These are phyloP conservation scores for Jatropha curcas DNA, from an alignment of 345 rosid species.

Conservation along the genomic window DNA sequence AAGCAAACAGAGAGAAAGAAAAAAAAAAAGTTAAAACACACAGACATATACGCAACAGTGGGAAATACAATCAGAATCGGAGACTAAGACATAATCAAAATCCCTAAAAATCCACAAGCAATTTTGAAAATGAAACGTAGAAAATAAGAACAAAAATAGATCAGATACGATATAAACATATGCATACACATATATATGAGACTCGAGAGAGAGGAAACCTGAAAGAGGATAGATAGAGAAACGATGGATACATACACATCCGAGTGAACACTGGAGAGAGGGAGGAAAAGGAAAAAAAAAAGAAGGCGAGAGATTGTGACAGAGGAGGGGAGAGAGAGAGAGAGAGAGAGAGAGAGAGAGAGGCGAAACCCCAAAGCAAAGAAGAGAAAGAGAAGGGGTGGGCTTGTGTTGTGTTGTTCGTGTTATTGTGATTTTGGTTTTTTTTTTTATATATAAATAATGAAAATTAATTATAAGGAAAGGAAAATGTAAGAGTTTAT, in stretches of 20 bases:
- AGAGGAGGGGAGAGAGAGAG: conserved; percentile 15
- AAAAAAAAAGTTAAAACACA: not conserved
- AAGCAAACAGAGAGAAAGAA: not conserved
- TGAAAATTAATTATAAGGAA: too few relatives aligned
- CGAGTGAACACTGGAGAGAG: conserved; percentile 19
- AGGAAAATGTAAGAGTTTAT: too few relatives aligned
- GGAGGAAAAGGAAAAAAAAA: not conserved
- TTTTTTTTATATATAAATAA: too few relatives aligned
- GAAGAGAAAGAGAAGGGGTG: not conserved
- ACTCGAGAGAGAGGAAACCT: conserved; percentile 22
- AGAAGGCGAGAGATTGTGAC: conserved; percentile 17
- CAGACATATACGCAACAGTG: not conserved
- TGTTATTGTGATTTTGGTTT: not conserved
- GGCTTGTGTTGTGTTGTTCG: conserved; percentile 6
- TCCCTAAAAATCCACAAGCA: conserved; percentile 13
- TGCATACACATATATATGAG: not conserved
- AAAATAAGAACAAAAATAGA: conserved; percentile 15
- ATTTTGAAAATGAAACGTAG: not conserved
- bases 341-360: conserved; percentile 19
- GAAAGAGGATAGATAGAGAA: conserved; percentile 27
- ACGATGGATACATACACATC: conserved; percentile 41
- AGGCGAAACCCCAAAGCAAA: conserved; percentile 45
- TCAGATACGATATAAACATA: conserved; percentile 1
- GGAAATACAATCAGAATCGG: conserved; percentile 14
- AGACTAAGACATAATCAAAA: conserved; percentile 10